These are phyloP conservation scores for Heterococcus sp. DNA, from an alignment of 108 stramenopile species.

Conservation along the genomic window DNA sequence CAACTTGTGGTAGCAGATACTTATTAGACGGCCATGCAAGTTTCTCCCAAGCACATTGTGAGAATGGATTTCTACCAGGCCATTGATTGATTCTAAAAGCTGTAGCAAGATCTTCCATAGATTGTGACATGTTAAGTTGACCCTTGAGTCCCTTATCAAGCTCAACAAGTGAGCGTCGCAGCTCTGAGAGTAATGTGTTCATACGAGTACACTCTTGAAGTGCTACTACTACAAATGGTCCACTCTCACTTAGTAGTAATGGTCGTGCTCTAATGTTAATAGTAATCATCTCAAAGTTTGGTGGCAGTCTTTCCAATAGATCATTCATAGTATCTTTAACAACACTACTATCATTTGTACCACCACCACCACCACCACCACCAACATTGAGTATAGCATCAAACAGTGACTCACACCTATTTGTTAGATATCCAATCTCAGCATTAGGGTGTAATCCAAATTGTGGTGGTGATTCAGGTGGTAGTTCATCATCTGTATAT, in stretches of 20 bases:
- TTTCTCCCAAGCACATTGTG: too few species aligned
- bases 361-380: slow-evolving; percentile 51
- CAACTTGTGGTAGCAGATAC: too few species aligned
- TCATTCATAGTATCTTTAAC: slow-evolving; percentile 51
- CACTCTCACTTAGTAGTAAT: slow-evolving; percentile 56
- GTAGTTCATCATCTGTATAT: slow-evolving; percentile 62
- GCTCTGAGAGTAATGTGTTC: slow-evolving; percentile 67
- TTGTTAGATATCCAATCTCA: slow-evolving; percentile 72
- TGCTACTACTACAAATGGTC: slow-evolving; percentile 72
- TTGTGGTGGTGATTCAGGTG: slow-evolving; percentile 66
- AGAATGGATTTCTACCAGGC: too few species aligned
- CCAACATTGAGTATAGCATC: slow-evolving; percentile 59
- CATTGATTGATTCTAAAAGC: too few species aligned
- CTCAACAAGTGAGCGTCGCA: slow-evolving; percentile 64
- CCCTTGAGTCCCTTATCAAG: slow-evolving; percentile 77
- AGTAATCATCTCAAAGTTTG: slow-evolving; percentile 65
- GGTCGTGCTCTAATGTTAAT: slow-evolving; percentile 62
- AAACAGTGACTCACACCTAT: slow-evolving; percentile 57
- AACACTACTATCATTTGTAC: slow-evolving; percentile 31
- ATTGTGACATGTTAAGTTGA: slow-evolving; percentile 69
- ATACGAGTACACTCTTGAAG: slow-evolving; percentile 69
- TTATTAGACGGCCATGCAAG: too few species aligned
- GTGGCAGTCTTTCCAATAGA: slow-evolving; percentile 63
- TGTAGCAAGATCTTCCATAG: slow-evolving; percentile 66
- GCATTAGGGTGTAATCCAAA: slow-evolving; percentile 77